Base-by-base conservation (phyloP, 2,329 filamentous ascomycete species). In the Colletotrichum sp. region DNA sequence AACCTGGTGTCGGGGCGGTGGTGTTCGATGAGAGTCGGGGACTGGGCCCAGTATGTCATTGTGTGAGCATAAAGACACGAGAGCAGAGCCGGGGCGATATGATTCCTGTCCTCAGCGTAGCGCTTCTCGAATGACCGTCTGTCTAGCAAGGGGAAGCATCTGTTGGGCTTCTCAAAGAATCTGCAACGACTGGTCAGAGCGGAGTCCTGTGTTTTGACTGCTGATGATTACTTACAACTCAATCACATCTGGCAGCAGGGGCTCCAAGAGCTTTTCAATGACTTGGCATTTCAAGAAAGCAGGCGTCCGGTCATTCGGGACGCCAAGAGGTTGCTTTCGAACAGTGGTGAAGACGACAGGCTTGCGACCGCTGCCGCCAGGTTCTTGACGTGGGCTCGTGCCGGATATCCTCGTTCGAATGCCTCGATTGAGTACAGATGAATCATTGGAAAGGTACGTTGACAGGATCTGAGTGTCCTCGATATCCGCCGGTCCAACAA, bases 141-240 rank as follows among this genome's bases (percentile, higher is more conserved):
- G 74, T 93, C 90, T 9, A 93, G 85, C 3, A 93, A 83, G 0
- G 91, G 92, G 75, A 93, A 90, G n/a, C 90, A 91, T n/a, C 84
- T 84, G 80, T 93, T 91, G 52, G 90, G 87, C 71, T 89, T 87
- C 36, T 87, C 84, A 72, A 92, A 88, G 79, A 91, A 92, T 36
- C 89, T 90, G 34, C 2, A 15, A 2, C 9, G 13, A 5, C 60
- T 13, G 69, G 19, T 79, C 44, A 73, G 39, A 44, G 11, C 36
- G 4, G 39, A 22, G n/a, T 27, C 39, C n/a, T 5, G 12, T 3
- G 7, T 5, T 27, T 2, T 4, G 22, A n/a, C 30, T 12, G 8
- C 16, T 15, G n/a, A 1, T 28, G 30, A 44, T 16, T 25, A 79
- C 86, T 77, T 78, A 88, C 87, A 89, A 75, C 32, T 87, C 86